phyloP scores from a whole-genome alignment of 2,329 filamentous ascomycete species.

The Aspergillus quadrilineatus region DNA sequence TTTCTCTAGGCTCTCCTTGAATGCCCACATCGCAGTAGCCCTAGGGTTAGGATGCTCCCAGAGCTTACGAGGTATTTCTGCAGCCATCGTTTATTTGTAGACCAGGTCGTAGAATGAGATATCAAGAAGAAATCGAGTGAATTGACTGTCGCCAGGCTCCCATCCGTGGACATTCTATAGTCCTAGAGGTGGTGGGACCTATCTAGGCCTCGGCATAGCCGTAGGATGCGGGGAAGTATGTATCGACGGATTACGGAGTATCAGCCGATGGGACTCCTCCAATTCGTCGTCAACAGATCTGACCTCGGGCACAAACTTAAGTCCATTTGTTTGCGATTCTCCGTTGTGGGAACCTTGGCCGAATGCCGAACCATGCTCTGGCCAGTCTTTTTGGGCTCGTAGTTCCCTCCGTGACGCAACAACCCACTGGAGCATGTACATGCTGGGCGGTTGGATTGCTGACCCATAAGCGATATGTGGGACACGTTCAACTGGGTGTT shows the following conservation, averaged over 20 bases:
- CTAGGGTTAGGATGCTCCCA: conserved; percentile 66
- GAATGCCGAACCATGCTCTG: not conserved
- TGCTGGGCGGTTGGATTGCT: not conserved
- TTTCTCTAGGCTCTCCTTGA: conserved; percentile 65
- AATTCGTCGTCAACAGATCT: not conserved
- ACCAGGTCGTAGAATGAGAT: not conserved
- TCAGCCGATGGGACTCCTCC: not conserved
- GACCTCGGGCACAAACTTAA: not conserved
- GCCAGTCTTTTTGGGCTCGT: not conserved
- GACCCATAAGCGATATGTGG: too few relatives aligned
- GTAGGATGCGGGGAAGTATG: conserved; percentile 2
- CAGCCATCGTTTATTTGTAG: conserved; percentile 7
- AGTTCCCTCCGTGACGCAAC: not conserved
- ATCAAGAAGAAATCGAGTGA: not conserved
- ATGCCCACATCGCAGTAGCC: conserved; percentile 64
- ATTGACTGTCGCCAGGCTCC: not conserved
- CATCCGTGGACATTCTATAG: not conserved
- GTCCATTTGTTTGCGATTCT: not conserved
- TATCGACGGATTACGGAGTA: not conserved
- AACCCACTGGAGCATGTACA: not conserved
- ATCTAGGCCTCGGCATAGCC: conserved; percentile 5
- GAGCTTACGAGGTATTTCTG: conserved; percentile 56
- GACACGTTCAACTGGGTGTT: too few relatives aligned
- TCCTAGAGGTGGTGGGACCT: not conserved
- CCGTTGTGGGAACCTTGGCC: not conserved